Evolutionary conservation across 495 filamentous ascomycete genomes (phyloP), one percentile per base, ranked within the genome.

Genomic region (Aspergillus indologenus): DNA sequence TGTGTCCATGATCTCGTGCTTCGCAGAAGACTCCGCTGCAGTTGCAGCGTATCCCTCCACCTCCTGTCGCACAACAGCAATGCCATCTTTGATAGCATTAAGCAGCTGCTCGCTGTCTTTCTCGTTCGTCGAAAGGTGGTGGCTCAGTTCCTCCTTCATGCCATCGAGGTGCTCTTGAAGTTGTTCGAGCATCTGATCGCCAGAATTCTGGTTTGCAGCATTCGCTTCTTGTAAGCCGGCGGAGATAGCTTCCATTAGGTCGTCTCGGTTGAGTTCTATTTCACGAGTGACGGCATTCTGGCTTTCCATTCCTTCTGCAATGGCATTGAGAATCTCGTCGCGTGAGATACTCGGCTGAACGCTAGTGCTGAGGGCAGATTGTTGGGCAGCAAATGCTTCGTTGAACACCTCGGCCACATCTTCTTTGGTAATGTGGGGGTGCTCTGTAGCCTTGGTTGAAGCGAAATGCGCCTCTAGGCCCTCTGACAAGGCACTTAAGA

Each of bases 31-130:
- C 64, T 88, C 87, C 24, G 82, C 78, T 18, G 85, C 84, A 21
- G 81, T 81, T 54, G 88, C 85, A 21, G 90, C 87, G 58, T 92
- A 93, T n/a, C 71, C 75, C 71, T 94, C 90, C 55, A 96, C 90
- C 49, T 93, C 86, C 21, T 79, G 78, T n/a, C 89, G 84, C 4
- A 97, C 81, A 51, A 82, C 83, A 61, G 92, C 90, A 42, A 96
- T 81, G 3, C 90, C 90, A 68, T 95, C 91, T 66, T 89, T 92
- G 57, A 93, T 84, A 1, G 90, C 88, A 67, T 93, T 89, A 2
- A 96, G 78, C 22, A 95, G 82, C 63, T 94, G 86, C 67, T 91
- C 89, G 0, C 88, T 91, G 65, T 91, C 90, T 53, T 83, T 78
- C 45, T 87, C 89, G 63, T 84, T 89, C 23, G 87, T 85, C 0